Conservation (phyloP, 2,329 filamentous ascomycete species). For the Colletotrichum lupini region DNA sequence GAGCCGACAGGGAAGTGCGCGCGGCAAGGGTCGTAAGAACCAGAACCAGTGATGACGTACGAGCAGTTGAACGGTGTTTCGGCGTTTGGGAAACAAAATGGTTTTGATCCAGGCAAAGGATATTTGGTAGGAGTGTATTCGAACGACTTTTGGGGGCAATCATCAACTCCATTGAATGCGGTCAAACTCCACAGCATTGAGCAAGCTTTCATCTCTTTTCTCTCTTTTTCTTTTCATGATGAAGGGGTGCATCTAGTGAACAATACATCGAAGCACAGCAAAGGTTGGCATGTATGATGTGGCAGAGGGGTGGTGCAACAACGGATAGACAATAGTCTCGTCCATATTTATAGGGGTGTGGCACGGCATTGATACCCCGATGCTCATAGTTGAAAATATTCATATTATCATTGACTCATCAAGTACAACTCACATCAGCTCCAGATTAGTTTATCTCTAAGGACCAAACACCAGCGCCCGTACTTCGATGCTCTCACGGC, state of each 20-base stretch:
- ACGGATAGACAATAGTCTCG: neutral
- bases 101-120: neutral
- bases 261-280: slow-evolving; percentile 6
- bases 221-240: slow-evolving; percentile 7
- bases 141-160: neutral
- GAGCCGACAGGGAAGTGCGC: slow-evolving; percentile 65
- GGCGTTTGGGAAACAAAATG: slow-evolving; percentile 25
- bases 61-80: slow-evolving; percentile 18
- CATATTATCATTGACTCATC: slow-evolving; percentile 23
- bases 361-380: slow-evolving; percentile 30
- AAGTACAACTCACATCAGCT: neutral
- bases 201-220: slow-evolving; percentile 15
- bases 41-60: slow-evolving; percentile 42
- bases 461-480: slow-evolving; percentile 84
- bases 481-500: slow-evolving; percentile 90
- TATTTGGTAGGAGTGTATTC: neutral
- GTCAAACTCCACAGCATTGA: slow-evolving; percentile 5
- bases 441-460: slow-evolving; percentile 37
- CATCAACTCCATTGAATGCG: slow-evolving; percentile 5
- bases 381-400: slow-evolving; percentile 24
- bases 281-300: slow-evolving; percentile 12
- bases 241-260: slow-evolving; percentile 10
- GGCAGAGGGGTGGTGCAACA: slow-evolving; percentile 2
- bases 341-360: neutral
- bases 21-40: slow-evolving; percentile 57